Evolutionary conservation across 176 grass and related monocot genomes (phyloP), one percentile per base, ranked within the genome.

Genomic region (Oryza nivara): DNA sequence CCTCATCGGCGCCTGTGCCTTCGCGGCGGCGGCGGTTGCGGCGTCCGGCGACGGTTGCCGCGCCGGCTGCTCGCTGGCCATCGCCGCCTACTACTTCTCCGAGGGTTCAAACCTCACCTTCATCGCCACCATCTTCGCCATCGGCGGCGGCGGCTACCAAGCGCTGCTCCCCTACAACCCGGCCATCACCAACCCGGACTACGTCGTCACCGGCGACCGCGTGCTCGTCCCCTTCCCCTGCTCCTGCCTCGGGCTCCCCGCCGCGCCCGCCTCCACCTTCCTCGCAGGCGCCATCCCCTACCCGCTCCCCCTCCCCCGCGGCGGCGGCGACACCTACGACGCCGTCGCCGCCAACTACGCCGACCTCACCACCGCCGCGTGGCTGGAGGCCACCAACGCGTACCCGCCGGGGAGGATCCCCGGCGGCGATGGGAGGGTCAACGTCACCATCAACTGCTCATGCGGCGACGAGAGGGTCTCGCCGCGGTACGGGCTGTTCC

Each of bases 371-470:
- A 90, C 88, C 68, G 43, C 30, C 4, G 56, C 61, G 48, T 88
- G 82, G 80, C 82, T 92, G 23, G 22, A 16, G 28, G 63, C 69
- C 35, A 82, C 79, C 65, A 95, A 92, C 80, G 11, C 45, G 15
- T 78, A 77, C 43, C 49, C 54, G 13, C 3, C 20, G 22, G 60
- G 6, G 17, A 86, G 80, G 30, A 14, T 88, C 16, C 83, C 86
- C 7, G 34, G 83, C 7, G 20, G 0, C 43, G 34, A 63, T 17
- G 77, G 15, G 13, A 84, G 19, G 71, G 60, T 95, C 47, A 78
- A 85, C 32, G 90, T 88, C 85, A 79, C 67, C 38, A 79, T 95
- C 46, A 95, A 95, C 73, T 95, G 90, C 70, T 95, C 93, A 15
- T 95, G 93, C 34, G 93, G 93, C 63, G 76, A 95, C 75, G 63